phyloP scores from a whole-genome alignment of 345 rosid species.

The Lenwebbia sp. region DNA sequence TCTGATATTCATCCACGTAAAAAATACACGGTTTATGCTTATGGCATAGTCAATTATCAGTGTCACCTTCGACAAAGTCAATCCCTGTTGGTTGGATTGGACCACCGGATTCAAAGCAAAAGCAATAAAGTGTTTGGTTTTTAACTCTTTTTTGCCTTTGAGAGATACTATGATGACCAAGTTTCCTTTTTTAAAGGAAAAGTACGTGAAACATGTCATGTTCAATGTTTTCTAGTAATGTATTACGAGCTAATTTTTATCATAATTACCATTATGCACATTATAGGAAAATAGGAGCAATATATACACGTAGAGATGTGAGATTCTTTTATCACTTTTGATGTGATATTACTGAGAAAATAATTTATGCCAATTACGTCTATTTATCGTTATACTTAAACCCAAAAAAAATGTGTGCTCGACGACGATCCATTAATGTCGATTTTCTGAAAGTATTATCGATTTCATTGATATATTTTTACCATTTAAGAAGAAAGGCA shows the following conservation, averaged over 20 bases:
- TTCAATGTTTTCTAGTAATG: background rate
- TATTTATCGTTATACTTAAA: too few species aligned
- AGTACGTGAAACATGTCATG: background rate
- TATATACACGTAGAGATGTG: background rate
- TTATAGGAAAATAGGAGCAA: background rate
- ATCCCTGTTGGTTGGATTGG: background rate
- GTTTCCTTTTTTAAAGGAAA: background rate
- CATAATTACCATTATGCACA: background rate
- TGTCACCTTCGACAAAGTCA: background rate
- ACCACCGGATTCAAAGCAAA: background rate
- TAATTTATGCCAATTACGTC: too few species aligned
- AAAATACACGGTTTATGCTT: background rate
- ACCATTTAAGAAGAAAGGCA: background rate
- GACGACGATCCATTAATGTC: too few species aligned
- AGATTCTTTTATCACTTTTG: background rate
- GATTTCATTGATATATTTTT: background rate
- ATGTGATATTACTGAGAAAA: background rate
- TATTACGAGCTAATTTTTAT: background rate
- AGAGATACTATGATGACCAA: background rate
- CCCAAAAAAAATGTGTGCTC: too few species aligned
- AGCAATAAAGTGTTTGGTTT: background rate
- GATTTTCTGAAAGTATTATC: background rate
- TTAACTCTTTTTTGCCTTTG: background rate
- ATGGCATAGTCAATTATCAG: background rate
- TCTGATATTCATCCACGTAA: background rate